phyloP scores from a whole-genome alignment of 1,284 basidiomycete species.

The Rhodotorula sp. region DNA sequence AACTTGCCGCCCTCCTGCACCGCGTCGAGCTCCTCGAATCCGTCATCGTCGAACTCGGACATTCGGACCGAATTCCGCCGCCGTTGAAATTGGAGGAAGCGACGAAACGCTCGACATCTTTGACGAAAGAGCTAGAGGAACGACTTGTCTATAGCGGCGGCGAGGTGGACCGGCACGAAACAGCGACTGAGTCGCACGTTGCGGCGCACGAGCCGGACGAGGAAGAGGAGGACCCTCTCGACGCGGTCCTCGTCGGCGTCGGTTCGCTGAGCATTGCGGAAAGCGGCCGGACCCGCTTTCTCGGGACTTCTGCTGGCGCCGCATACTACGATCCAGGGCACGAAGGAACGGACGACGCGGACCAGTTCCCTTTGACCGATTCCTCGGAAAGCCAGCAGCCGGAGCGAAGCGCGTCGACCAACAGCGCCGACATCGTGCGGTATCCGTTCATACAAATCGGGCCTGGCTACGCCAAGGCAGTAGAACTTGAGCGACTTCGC shows the following conservation, averaged over 20 bases:
- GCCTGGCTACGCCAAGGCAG: not conserved
- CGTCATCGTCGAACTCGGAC: slow-evolving; percentile 19
- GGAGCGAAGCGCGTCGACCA: slow-evolving; percentile 7
- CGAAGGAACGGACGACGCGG: too few species aligned
- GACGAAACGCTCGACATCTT: slow-evolving; percentile 3
- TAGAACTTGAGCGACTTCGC: slow-evolving; percentile 24
- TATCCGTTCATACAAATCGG: slow-evolving; percentile 25
- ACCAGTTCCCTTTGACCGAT: not conserved
- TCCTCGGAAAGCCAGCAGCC: slow-evolving; percentile 26
- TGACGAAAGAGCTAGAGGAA: slow-evolving; percentile 13
- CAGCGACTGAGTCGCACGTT: not conserved
- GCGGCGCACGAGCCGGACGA: not conserved
- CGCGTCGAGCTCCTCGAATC: slow-evolving; percentile 31
- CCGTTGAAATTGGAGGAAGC: slow-evolving; percentile 26
- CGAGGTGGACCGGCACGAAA: not conserved
- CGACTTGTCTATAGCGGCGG: not conserved
- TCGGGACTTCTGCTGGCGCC: too few species aligned
- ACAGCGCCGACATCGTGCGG: slow-evolving; percentile 1
- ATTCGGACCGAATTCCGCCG: slow-evolving; percentile 16
- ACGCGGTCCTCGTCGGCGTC: slow-evolving; percentile 20
- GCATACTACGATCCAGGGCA: too few species aligned
- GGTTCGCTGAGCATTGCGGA: slow-evolving; percentile 29
- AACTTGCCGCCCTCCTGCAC: slow-evolving; percentile 12
- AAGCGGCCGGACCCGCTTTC: slow-evolving; percentile 3
- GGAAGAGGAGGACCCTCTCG: slow-evolving; percentile 5